Percentiles rank a stretch among this genome's conserved stretches.
These are phyloP conservation scores for Solanum clarkiae DNA, from an alignment of 257 asterid genomes.

Conservation along the genomic window DNA sequence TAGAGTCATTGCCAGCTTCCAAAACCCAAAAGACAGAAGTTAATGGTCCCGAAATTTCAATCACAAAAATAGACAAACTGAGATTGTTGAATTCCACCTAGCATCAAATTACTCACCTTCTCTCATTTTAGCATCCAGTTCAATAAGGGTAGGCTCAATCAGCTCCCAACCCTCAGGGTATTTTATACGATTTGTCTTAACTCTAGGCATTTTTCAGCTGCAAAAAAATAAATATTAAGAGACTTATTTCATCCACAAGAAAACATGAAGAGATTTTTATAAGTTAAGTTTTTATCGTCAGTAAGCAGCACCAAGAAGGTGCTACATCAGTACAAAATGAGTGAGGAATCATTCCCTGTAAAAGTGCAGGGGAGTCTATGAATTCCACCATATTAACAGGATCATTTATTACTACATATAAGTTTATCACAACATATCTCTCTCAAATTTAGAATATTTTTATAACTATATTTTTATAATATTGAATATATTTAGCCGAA, in stretches of 20 bases:
- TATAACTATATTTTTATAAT: too few species aligned
- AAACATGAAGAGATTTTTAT: not conserved
- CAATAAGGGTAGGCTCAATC: conserved; percentile 79
- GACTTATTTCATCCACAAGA: not conserved
- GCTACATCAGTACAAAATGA: not conserved
- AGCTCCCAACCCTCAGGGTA: conserved; percentile 91
- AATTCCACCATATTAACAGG: not conserved
- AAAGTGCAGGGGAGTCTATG: not conserved
- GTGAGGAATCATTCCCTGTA: not conserved
- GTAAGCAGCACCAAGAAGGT: not conserved
- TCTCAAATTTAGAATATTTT: too few species aligned
- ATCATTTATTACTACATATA: not conserved
- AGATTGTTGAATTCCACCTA: not conserved
- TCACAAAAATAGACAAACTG: not conserved
- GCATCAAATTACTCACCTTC: conserved; percentile 37
- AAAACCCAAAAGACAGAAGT: not conserved
- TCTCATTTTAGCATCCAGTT: conserved; percentile 83
- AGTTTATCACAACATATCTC: too few species aligned
- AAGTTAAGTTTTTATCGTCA: not conserved
- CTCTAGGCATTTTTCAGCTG: conserved; percentile 59
- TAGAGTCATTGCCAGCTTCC: conserved; percentile 78
- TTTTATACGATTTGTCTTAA: conserved; percentile 66
- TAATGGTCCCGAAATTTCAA: not conserved
- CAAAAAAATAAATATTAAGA: not conserved
- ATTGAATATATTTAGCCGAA: too few species aligned